Evolutionary conservation across 192 early-diverging fungal genomes (phyloP).

Genomic region (Coemansia aciculifera): DNA sequence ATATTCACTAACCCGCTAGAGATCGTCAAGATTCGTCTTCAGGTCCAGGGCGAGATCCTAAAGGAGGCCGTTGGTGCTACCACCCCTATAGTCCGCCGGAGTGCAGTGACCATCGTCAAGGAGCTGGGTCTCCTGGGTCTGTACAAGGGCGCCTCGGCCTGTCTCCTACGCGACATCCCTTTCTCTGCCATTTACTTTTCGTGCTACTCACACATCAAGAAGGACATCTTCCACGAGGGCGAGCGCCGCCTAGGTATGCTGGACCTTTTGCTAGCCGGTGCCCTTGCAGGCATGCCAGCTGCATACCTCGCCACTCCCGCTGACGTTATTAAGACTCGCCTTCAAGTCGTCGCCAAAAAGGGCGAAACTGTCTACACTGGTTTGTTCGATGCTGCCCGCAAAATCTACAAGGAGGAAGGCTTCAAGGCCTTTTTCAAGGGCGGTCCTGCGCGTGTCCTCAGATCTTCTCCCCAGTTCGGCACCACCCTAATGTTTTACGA

Average conservation of each 20-base stretch:
- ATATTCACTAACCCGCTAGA: slow-evolving; percentile 97
- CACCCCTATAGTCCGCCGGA: slow-evolving; percentile 57
- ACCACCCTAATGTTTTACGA: slow-evolving; percentile 94
- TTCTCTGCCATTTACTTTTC: slow-evolving; percentile 99
- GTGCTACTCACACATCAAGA: slow-evolving; percentile 95
- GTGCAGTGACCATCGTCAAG: slow-evolving; percentile 85
- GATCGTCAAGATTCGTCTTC: slow-evolving; percentile 98
- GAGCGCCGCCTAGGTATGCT: slow-evolving; percentile 64
- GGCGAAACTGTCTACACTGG: slow-evolving; percentile 88
- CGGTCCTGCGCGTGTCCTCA: slow-evolving; percentile 86
- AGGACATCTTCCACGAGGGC: slow-evolving; percentile 85
- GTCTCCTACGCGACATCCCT: slow-evolving; percentile 92
- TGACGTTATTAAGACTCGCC: slow-evolving; percentile 97
- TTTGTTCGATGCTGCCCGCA: slow-evolving; percentile 79
- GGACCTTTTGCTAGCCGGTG: slow-evolving; percentile 81
- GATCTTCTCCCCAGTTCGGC: slow-evolving; percentile 97
- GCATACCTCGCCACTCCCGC: slow-evolving; percentile 97
- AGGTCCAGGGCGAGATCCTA: slow-evolving; percentile 77
- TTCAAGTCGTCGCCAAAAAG: slow-evolving; percentile 89
- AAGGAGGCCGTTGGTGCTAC: slow-evolving; percentile 45
- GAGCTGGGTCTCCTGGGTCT: slow-evolving; percentile 89
- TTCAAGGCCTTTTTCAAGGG: slow-evolving; percentile 97
- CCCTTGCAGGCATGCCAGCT: slow-evolving; percentile 91
- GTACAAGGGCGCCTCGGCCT: slow-evolving; percentile 92
- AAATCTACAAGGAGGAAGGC: slow-evolving; percentile 90